Base-by-base conservation (phyloP, 2,329 filamentous ascomycete species). In the Claviceps spartinae region DNA sequence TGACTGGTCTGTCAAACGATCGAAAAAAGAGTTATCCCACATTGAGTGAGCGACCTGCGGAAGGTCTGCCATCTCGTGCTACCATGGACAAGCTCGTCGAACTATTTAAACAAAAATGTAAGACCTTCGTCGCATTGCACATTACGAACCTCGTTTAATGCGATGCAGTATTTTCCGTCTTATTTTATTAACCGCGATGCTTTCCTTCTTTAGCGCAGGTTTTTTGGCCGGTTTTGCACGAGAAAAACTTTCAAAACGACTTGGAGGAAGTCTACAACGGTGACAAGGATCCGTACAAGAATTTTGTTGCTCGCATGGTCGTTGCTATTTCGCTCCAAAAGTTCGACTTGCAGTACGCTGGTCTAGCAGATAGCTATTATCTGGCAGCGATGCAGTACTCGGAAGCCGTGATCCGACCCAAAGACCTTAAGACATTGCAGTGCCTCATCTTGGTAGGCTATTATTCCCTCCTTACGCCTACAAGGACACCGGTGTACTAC, bases 241-340 rank as follows among this genome's bases (percentile, higher is more conserved):
- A 97, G 64, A 83, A 82, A 22, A 79, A 81, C 11, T 86, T 97
- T 56, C 76, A 79, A 26, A 73, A 77, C 55, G 87, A 95, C 55
- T 72, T 96, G 37, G 79, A 94, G 52, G 83, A 85, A 34, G 88
- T 95, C 4, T 94, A 91, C 63, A 75, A 78, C 55, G 86, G 86
- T 48, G 84, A 82, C 51, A 76, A 71, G 5, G 86, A 95, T 59
- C 76, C 88, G 0, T 91, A 90, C 65, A 83, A 90, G 63, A 89
- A 93, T 61, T 97, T 96, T 61, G 79, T 91, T 45, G 72, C 94
- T 49, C 83, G 88, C 53, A 90, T 97, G 81, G 88, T 96, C 50
- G 82, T 97, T 62, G 91, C 93, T 34, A 95, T 96, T 62, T 91
- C 88, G 65, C 79, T 97, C 67, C 91, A 97, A 67, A 95, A 94